Evolutionary conservation across 257 asterid species (phyloP), one percentile per base, ranked within the genome.

Genomic region (Haberlea rhodopensis): DNA sequence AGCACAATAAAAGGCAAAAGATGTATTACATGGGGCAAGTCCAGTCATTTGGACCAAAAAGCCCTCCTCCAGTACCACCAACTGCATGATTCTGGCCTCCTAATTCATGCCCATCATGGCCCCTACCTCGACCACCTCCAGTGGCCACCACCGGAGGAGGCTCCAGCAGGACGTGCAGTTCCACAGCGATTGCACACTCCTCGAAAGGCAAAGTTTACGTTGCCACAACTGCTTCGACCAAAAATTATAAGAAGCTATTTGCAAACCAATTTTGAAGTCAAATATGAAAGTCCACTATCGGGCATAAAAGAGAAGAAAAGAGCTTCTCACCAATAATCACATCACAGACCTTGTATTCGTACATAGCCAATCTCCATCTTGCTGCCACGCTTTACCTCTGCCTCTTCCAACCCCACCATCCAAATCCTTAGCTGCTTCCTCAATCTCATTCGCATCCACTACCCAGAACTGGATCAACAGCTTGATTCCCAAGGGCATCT

Each of bases 331-430:
- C 99, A 80, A 94, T 90, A 59, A 76, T 88, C 90, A 76, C 88
- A 87, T 84, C 94, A 94, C 99, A 90, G 96, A 94, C 99, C 99
- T 94, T 94, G 99, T 86, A 90, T 94, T 94, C 29, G 95, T 76
- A 78, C 97, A 94, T 79, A 66, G 40, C 99, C 97, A 94, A 78
- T 94, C 99, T 60, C 97, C 97, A 13, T 94, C 99, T 76, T 94
- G 96, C 68, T 94, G 96, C 99, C 96, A 94, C 46, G 95, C 65
- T 76, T 90, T 89, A 16, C 97, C 99, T 65, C 88, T 75, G 78
- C 97, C 99, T 67, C 91, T 82, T 69, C 95, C 97, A 53, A 16
- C 86, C 31, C 71, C 94, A 69, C 75, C 96, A 79, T 81, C 76
- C 59, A 74, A 56, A 71, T 80, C 95, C 56, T n/a, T 24, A 60